Evolutionary conservation across 1,284 basidiomycete genomes (phyloP).

Genomic region (Quambalaria eucalypti): DNA sequence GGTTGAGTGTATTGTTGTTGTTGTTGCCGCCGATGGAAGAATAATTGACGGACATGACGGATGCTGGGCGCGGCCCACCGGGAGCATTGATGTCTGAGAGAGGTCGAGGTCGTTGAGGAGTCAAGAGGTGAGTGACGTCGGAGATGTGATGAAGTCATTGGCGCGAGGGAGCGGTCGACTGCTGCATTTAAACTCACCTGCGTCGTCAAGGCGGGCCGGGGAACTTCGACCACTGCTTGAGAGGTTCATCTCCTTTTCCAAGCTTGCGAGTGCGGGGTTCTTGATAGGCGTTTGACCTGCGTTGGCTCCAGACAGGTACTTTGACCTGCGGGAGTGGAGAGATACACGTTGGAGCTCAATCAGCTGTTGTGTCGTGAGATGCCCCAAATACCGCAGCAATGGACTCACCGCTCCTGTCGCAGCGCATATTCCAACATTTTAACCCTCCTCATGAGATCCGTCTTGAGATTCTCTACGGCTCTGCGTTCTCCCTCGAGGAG

Average conservation of each 20-base stretch:
- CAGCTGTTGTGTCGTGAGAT: not conserved
- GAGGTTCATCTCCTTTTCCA: conserved; percentile 16
- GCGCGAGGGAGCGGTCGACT: too few relatives aligned
- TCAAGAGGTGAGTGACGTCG: conserved; percentile 3
- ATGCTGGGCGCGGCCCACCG: too few relatives aligned
- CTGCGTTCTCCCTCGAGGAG: conserved; percentile 89
- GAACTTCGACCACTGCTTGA: conserved; percentile 31
- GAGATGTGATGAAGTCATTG: not conserved
- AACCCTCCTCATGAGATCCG: conserved; percentile 87
- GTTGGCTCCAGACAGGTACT: conserved; percentile 12
- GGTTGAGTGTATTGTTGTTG: not conserved
- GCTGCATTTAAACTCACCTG: conserved; percentile 1
- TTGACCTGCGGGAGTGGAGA: conserved; percentile 17
- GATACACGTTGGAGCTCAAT: conserved; percentile 9
- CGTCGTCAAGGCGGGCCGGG: conserved; percentile 11
- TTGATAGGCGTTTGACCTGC: conserved; percentile 1
- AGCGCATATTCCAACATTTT: conserved; percentile 85
- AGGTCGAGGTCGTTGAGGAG: too few relatives aligned
- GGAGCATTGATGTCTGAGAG: too few relatives aligned
- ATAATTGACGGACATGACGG: too few relatives aligned
- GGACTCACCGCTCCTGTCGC: conserved; percentile 76
- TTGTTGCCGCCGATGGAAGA: too few relatives aligned
- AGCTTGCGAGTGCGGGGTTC: conserved; percentile 17
- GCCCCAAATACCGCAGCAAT: not conserved
- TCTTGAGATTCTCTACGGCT: conserved; percentile 91